Conservation (phyloP, 805 yeast genomes). For the Teunomyces lycoperdinae region DNA sequence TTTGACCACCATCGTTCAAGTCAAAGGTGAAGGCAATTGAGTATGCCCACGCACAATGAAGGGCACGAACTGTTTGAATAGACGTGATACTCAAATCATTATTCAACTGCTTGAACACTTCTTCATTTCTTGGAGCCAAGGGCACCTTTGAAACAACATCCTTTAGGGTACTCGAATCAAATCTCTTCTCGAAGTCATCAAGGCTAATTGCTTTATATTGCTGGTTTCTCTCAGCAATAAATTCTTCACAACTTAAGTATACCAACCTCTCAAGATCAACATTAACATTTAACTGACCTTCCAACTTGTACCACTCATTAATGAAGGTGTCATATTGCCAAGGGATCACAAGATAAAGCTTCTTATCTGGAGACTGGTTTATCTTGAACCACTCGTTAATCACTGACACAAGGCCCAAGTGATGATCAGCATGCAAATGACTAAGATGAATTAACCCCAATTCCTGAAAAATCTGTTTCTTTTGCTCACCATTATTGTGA, state of each 20-base stretch:
- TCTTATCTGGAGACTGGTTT: conserved; percentile 27
- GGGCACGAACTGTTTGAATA: conserved; percentile 68
- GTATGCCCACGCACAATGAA: conserved; percentile 84
- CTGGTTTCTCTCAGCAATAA: conserved; percentile 34
- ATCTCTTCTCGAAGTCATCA: conserved; percentile 31
- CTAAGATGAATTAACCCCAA: conserved; percentile 67
- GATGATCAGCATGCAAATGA: conserved; percentile 97
- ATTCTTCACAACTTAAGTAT: conserved; percentile 61
- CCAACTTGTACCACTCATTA: conserved; percentile 62
- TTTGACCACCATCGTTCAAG: conserved; percentile 30
- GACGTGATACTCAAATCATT: conserved; percentile 40
- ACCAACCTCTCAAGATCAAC: conserved; percentile 41
- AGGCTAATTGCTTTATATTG: conserved; percentile 27
- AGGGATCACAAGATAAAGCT: conserved; percentile 66
- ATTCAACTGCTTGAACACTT: conserved; percentile 33
- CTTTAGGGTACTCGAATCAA: conserved; percentile 20
- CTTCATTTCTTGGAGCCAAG: conserved; percentile 25
- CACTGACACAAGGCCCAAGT: conserved; percentile 74
- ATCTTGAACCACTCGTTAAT: conserved; percentile 63
- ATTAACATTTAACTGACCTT: conserved; percentile 21
- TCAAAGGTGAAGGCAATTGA: conserved; percentile 52
- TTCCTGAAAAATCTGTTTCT: conserved; percentile 50
- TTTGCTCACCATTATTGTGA: conserved; percentile 35
- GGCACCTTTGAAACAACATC: conserved; percentile 16
- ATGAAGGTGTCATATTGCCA: conserved; percentile 69